Percentiles rank a stretch among this genome's conserved stretches.
Conservation (phyloP, 208 protist genomes). For the Leishmania gerbilli region DNA sequence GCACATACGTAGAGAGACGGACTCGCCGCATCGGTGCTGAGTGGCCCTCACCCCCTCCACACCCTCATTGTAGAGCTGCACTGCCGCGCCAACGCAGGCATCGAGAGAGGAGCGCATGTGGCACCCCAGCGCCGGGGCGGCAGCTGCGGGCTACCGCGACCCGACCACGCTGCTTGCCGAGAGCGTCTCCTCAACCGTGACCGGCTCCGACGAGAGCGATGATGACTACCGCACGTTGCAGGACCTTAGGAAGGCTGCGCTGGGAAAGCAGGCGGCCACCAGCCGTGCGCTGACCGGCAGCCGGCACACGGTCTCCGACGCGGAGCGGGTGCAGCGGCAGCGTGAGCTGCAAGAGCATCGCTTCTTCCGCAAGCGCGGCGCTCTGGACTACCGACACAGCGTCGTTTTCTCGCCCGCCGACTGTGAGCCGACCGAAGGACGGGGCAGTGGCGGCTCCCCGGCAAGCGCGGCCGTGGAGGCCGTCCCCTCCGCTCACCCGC, state of each 20-base stretch:
- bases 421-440: neutral
- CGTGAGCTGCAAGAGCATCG: constrained; percentile 12
- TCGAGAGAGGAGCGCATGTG: neutral
- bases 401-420: constrained; percentile 2
- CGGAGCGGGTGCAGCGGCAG: constrained; percentile 8
- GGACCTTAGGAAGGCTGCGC: neutral
- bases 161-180: constrained; percentile 23
- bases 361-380: constrained; percentile 17
- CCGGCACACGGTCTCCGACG: neutral
- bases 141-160: constrained; percentile 24
- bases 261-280: neutral
- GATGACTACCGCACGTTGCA: constrained; percentile 9
- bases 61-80: neutral
- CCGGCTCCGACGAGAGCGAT: constrained; percentile 3
- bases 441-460: neutral
- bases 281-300: neutral
- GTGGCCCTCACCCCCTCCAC: neutral
- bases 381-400: constrained; percentile 19
- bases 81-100: neutral
- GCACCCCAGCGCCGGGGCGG: neutral
- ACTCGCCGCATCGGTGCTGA: neutral
- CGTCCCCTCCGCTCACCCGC: neutral
- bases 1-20: neutral
- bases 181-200: constrained; percentile 5
- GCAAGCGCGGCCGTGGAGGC: neutral